Conservation (phyloP, 2,329 filamentous ascomycete species). For the Fusarium xyrophilum region DNA sequence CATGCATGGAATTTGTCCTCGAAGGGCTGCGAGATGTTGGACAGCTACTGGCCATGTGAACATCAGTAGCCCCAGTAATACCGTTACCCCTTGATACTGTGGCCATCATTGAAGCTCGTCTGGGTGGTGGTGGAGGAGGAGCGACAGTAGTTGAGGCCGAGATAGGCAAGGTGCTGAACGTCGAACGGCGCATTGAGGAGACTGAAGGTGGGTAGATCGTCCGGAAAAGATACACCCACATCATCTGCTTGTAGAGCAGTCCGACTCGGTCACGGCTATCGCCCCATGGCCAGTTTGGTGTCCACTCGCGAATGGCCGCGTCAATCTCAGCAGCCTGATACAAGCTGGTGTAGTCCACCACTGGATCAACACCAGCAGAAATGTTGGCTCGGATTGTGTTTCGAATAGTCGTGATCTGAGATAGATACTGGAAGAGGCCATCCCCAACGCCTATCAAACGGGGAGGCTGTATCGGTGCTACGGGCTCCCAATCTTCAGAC, state of each 20-base stretch:
- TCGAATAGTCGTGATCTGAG: slow-evolving; percentile 78
- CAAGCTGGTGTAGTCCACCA: slow-evolving; percentile 75
- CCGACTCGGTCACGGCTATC: slow-evolving; percentile 64
- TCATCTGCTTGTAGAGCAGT: slow-evolving; percentile 69
- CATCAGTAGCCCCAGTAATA: slow-evolving; percentile 8
- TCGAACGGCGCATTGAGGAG: slow-evolving; percentile 42
- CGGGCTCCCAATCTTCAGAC: slow-evolving; percentile 54
- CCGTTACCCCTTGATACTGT: slow-evolving; percentile 37
- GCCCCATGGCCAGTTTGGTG: slow-evolving; percentile 65
- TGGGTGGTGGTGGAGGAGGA: slow-evolving; percentile 32
- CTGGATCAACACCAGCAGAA: slow-evolving; percentile 65
- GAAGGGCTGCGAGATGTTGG: slow-evolving; percentile 48
- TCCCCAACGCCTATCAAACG: slow-evolving; percentile 82
- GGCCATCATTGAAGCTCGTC: slow-evolving; percentile 48
- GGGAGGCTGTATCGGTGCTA: slow-evolving; percentile 53
- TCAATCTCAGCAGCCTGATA: slow-evolving; percentile 79
- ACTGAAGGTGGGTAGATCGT: slow-evolving; percentile 64
- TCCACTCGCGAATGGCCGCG: slow-evolving; percentile 75
- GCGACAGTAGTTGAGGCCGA: slow-evolving; percentile 25
- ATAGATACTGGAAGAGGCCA: slow-evolving; percentile 79
- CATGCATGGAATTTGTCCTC: slow-evolving; percentile 52
- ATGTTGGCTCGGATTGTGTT: slow-evolving; percentile 76
- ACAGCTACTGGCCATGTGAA: slow-evolving; percentile 41
- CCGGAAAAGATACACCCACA: slow-evolving; percentile 69
- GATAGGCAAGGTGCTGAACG: slow-evolving; percentile 41